These are phyloP conservation scores for Phialophora chinensis DNA, from an alignment of 2,329 filamentous ascomycete genomes.

Conservation along the genomic window DNA sequence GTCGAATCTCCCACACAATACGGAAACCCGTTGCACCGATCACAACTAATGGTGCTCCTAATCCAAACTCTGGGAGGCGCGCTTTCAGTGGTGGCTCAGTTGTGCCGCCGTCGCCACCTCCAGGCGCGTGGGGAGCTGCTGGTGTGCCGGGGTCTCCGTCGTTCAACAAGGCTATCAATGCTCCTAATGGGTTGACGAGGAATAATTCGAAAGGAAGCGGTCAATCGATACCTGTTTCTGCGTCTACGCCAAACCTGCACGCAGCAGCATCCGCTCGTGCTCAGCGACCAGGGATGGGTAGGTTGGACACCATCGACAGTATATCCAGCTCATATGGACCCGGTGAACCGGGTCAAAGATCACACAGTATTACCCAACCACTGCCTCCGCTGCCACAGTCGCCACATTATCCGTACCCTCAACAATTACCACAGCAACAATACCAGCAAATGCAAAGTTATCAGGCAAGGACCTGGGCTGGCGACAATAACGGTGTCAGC, in stretches of 20 bases:
- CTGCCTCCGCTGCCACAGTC: constrained; percentile 18
- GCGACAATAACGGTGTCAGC: constrained; percentile 12
- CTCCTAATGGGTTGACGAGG: constrained; percentile 33
- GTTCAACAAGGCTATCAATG: constrained; percentile 32
- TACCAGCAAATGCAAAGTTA: constrained; percentile 16
- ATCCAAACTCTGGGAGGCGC: constrained; percentile 9
- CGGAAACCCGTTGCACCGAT: constrained; percentile 26
- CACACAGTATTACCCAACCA: constrained; percentile 21
- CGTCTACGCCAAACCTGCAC: constrained; percentile 38
- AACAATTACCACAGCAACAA: constrained; percentile 13
- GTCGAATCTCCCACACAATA: constrained; percentile 23
- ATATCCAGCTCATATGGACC: constrained; percentile 28
- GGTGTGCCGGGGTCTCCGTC: constrained; percentile 32
- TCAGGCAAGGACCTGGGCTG: constrained; percentile 16
- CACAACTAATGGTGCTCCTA: constrained; percentile 12
- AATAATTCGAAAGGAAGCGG: constrained; percentile 35
- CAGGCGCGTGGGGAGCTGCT: constrained; percentile 35
- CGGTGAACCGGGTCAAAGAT: constrained; percentile 24
- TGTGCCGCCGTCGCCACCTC: constrained; percentile 30
- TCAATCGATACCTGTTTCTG: constrained; percentile 30
- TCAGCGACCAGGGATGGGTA: constrained; percentile 31
- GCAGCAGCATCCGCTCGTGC: constrained; percentile 12
- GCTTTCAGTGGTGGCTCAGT: constrained; percentile 18
- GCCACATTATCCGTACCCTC: constrained; percentile 2
- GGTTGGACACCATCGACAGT: constrained; percentile 38